Evolutionary conservation across 768 basidiomycete genomes (phyloP), one percentile per base, ranked within the genome.

Genomic region (Daedalea quercina): DNA sequence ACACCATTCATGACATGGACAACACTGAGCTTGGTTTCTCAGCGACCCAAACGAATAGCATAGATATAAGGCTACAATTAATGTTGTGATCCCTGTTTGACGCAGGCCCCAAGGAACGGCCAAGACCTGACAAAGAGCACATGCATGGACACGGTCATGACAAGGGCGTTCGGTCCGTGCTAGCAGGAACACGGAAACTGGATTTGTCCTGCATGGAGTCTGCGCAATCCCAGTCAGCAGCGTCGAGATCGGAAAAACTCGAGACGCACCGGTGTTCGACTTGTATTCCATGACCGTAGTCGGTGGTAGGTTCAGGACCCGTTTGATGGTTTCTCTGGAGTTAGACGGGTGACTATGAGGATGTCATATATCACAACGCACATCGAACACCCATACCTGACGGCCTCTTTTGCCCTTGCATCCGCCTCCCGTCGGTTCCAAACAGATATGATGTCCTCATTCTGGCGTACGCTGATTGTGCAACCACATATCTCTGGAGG

Each of bases 261-360:
- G 19, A 45, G 45, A 47, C 77, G 41, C 53, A 87, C 90, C 90
- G 56, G 87, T 92, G 69, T 95, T 95, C 9, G 91, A 87, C 67
- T 95, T 94, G 69, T 96, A 97, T 66, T 97, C 94, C 83, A 95
- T 89, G 55, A 85, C 78, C 1, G 92, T 94, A 19, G 79, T 73
- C 1, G 81, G 63, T 12, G 93, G 85, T 15, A 97, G 75, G 65
- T 82, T 80, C 44, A 97, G 77, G 13, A 91, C 82, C 60, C 71
- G 70, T 44, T 87, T 78, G 58, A 97, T 81, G 2, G 85, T 87
- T 61, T 94, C 91, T 67, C 93, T 94, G 57, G 37, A 25, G 22
- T n/a, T 35, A 15, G 9, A 31, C 11, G 11, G 28, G 28, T 11
- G 6, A 31, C 28, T 47, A 31, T 24, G 24, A 42, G 28, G 28